Evolutionary conservation across 331 rosid species (phyloP).

Genomic region (Malus hybrid): DNA sequence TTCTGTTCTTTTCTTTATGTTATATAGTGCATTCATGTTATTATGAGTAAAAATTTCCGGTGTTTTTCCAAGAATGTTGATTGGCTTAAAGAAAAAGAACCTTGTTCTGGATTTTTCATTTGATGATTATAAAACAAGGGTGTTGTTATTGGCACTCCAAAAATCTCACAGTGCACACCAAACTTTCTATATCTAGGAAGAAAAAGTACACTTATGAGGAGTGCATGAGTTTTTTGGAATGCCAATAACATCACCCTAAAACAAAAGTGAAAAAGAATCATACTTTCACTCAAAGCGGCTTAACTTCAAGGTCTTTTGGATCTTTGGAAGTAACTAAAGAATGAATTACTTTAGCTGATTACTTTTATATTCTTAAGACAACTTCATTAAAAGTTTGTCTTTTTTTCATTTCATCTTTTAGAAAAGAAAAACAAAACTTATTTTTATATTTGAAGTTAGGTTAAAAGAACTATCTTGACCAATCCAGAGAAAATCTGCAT

Average conservation of each 20-base stretch:
- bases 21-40: background rate
- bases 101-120: background rate
- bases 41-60: background rate
- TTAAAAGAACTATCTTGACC: background rate
- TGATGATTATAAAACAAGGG: background rate
- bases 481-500: background rate
- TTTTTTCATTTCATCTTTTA: no score
- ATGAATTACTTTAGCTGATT: background rate
- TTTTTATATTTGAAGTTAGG: background rate
- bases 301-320: background rate
- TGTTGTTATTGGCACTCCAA: background rate
- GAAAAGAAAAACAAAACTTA: background rate
- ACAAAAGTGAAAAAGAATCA: background rate
- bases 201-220: background rate
- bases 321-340: background rate
- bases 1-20: background rate
- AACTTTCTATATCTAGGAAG: background rate
- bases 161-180: no score
- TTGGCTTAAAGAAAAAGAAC: background rate
- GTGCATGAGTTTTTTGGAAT: background rate
- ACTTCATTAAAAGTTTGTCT: no score
- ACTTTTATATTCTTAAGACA: background rate
- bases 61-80: background rate
- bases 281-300: background rate
- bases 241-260: background rate